Base-by-base conservation (phyloP, 139 green algal genomes). In the Tetradesmus lagerheimii region DNA sequence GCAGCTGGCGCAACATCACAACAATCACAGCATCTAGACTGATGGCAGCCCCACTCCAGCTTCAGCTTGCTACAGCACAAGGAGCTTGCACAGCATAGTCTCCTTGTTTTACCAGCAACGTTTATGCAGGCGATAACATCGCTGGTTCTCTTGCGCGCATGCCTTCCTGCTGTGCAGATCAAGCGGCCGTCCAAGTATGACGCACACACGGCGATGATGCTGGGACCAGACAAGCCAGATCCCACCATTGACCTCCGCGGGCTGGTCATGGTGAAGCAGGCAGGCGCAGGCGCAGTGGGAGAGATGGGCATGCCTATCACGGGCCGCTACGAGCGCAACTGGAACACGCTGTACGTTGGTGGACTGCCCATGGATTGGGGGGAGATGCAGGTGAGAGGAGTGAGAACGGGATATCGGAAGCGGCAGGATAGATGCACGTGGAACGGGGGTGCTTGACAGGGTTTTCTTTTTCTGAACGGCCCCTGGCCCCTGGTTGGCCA, bases 181-280 rank as follows among this genome's bases (percentile, higher is more conserved):
- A 94, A 95, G 27, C 94, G 96, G 1, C 96, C 96, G 4, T 96
- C 93, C 91, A 98, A 98, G 83, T 98, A 97, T 85, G 96, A 98
- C 89, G 45, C 91, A 29, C 89, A 92, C 23, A 90, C 94, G 29
- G 95, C 95, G 15, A 81, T 97, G 18, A 94, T 98, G 91, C 91
- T 98, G 82, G 96, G 96, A 3, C 96, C 96, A 37, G 91, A 85
- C 15, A 91, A 93, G 2, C 94, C 96, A 37, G 95, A 97, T 83
- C 95, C 95, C 18, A 94, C 92, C 39, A 50, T 89, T 2, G 41
- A 89, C 39, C n/a, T 75, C 18, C 23, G 39, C 9, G 57, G 64
- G 5, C 41, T 89, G 39, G 45, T 80, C 64, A 89, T 89, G 5
- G 74, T 27, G 14, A 75, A 38, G 37, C 83, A 31, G 25, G 83